Evolutionary conservation across 2,329 filamentous ascomycete genomes (phyloP), one percentile per base, ranked within the genome.

Genomic region (Claviceps cyperi): DNA sequence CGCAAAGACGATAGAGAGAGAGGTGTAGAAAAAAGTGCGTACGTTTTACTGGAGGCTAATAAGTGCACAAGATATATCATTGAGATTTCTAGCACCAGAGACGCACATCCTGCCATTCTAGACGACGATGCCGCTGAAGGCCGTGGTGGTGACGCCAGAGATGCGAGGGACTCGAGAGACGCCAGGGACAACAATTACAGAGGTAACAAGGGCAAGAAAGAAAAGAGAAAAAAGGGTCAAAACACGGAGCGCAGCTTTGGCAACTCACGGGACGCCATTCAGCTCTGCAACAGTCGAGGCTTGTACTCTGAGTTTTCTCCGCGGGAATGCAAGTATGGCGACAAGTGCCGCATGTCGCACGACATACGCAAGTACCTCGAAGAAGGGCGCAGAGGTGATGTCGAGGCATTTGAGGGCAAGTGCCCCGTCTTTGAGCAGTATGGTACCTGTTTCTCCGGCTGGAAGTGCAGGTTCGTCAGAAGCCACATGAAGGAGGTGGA

Each of bases 381-480:
- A 35, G 80, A 92, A 51, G 85, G 89, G 53, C 90, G 91, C 56
- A 80, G 87, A 43, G 80, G 80, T 53, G 87, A 97, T 60, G 73
- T 96, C 39, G 75, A 76, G 5, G 87, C 84, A 0, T 84, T 94
- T 59, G 75, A 74, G 41, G 84, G 86, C 6, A 73, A 83, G 54
- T 98, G 92, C 61, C 91, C 90, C 0, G 77, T 94, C 8, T 96
- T 81, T 65, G 82, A 86, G 56, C 72, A 73, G 15, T 78, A 83
- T 55, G 90, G 90, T 13, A 79, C 74, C 54, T 98, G 92, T 59
- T 76, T 78, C 46, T 79, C 84, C 14, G 92, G 92, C 5, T 98
- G 91, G 90, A 94, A 91, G 64, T 98, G 92, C 64, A 84, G 91
- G 21, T 94, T 96, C 61, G 84, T 87, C 36, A 77, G 77, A 54